These are phyloP conservation scores for Tuber melanosporum DNA, from an alignment of 495 filamentous ascomycete genomes.

Conservation along the genomic window DNA sequence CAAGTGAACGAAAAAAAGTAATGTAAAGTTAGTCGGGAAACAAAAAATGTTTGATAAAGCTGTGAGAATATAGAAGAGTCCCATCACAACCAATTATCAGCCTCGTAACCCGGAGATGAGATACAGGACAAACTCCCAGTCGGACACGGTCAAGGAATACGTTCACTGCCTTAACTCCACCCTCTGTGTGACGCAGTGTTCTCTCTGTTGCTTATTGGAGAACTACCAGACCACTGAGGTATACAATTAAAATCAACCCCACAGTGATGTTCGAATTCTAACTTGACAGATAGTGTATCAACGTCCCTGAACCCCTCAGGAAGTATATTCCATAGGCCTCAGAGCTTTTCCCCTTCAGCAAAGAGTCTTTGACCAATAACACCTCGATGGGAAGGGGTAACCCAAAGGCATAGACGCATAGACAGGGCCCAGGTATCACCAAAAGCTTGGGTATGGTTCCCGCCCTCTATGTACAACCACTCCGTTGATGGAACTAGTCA, in stretches of 20 bases:
- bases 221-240: slow-evolving; percentile 91
- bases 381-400: slow-evolving; percentile 54
- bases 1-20: too few species aligned
- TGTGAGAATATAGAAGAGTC: too few species aligned
- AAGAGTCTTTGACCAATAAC: slow-evolving; percentile 68
- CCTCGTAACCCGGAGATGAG: slow-evolving; percentile 79
- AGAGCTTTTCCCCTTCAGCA: slow-evolving; percentile 80
- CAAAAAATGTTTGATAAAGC: too few species aligned
- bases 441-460: not conserved
- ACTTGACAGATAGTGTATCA: slow-evolving; percentile 56
- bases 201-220: slow-evolving; percentile 89
- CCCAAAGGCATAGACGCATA: slow-evolving; percentile 34
- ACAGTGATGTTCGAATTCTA: slow-evolving; percentile 16
- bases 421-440: not conserved
- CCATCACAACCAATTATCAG: too few species aligned
- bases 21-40: too few species aligned
- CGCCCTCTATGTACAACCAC: too few species aligned
- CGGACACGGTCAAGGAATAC: slow-evolving; percentile 79
- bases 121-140: slow-evolving; percentile 70
- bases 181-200: slow-evolving; percentile 84
- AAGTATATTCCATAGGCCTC: slow-evolving; percentile 88
- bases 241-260: slow-evolving; percentile 9
- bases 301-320: slow-evolving; percentile 75
- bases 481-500: too few species aligned
- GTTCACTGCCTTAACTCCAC: slow-evolving; percentile 91